These are phyloP conservation scores for Botrytis medusae DNA, from an alignment of 2,329 filamentous ascomycete genomes.

Conservation along the genomic window DNA sequence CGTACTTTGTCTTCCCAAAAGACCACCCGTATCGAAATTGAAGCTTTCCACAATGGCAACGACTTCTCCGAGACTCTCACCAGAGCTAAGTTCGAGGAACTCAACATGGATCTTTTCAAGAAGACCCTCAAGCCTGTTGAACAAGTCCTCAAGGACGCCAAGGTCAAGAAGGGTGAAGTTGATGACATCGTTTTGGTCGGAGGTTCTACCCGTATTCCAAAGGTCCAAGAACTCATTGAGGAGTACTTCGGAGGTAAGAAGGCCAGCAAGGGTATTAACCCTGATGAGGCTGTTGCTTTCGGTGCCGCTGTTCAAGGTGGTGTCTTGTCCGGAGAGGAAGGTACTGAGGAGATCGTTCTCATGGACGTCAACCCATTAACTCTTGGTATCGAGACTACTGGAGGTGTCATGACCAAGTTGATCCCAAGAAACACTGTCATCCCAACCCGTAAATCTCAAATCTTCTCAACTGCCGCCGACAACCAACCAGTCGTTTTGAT, in stretches of 20 bases:
- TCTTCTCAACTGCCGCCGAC: constrained; percentile 94
- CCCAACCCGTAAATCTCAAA: constrained; percentile 94
- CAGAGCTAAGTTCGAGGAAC: constrained; percentile 98
- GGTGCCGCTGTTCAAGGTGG: constrained; percentile 96
- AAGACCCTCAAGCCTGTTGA: constrained; percentile 98
- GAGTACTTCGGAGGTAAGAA: constrained; percentile 96
- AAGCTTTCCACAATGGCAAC: constrained; percentile 93
- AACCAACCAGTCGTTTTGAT: constrained; percentile 96
- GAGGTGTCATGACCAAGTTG: constrained; percentile 96
- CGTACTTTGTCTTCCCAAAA: constrained; percentile 93
- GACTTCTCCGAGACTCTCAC: constrained; percentile 98
- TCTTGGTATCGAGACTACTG: constrained; percentile 95
- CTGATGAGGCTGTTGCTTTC: constrained; percentile 97
- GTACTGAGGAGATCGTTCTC: constrained; percentile 77
- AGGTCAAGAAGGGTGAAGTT: constrained; percentile 92
- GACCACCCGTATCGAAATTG: constrained; percentile 92
- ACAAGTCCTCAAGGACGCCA: constrained; percentile 97
- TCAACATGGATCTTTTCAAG: constrained; percentile 99
- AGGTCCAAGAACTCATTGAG: constrained; percentile 92
- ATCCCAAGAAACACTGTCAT: constrained; percentile 94
- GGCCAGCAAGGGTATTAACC: constrained; percentile 99
- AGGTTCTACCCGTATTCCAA: constrained; percentile 98
- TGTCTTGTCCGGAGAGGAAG: constrained; percentile 86
- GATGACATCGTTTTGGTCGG: constrained; percentile 97
- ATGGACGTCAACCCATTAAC: constrained; percentile 98